phyloP scores from a whole-genome alignment of 2,329 filamentous ascomycete species.

The Exserohilum rostratum region DNA sequence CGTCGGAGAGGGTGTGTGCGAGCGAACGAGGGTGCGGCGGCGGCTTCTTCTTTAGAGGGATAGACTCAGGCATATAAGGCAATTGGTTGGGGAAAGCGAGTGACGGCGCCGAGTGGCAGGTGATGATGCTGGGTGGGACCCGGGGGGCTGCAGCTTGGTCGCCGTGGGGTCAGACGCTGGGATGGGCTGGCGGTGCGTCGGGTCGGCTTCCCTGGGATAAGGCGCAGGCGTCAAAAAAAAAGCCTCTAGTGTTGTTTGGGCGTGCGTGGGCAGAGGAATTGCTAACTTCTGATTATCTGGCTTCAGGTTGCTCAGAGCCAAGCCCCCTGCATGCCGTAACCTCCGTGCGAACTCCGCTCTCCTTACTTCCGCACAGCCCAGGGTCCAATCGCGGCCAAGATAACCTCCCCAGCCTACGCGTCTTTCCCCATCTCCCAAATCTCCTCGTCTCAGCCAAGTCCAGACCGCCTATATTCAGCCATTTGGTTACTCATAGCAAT shows the following conservation, averaged over 20 bases:
- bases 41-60: constrained; percentile 41
- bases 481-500: not conserved
- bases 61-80: constrained; percentile 48
- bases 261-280: not conserved
- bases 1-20: constrained; percentile 22
- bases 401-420: constrained; percentile 14
- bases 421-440: not conserved
- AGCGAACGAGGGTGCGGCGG: constrained; percentile 23
- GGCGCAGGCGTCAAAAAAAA: not conserved
- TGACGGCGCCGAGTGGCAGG: constrained; percentile 16
- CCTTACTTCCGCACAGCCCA: constrained; percentile 4
- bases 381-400: constrained; percentile 15
- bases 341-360: constrained; percentile 7
- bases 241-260: not conserved
- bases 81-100: constrained; percentile 23
- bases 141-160: constrained; percentile 11
- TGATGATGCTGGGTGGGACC: constrained; percentile 9
- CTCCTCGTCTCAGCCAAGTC: not conserved
- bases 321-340: constrained; percentile 20
- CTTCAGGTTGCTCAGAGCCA: constrained; percentile 10
- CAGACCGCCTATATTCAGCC: not conserved
- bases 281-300: constrained; percentile 17
- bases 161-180: constrained; percentile 12
- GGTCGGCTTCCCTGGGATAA: not conserved
- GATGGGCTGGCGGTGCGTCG: not conserved